Conservation (phyloP, 495 filamentous ascomycete genomes). For the Penicillium waksmanii region DNA sequence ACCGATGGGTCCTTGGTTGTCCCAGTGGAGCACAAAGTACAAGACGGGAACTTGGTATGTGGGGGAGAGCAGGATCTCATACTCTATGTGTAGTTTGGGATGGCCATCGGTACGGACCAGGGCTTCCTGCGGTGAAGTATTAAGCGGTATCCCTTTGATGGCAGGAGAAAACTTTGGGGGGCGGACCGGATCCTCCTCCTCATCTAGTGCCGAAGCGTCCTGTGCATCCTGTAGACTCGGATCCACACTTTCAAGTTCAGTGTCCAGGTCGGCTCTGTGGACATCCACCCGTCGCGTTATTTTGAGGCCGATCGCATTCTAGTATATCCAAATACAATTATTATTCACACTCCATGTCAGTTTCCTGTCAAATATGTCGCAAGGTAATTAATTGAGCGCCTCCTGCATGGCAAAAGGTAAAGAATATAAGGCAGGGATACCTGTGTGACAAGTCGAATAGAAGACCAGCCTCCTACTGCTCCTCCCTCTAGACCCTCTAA, state of each 20-base stretch:
- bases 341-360: neutral
- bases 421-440: slow-evolving; percentile 25
- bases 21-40: slow-evolving; percentile 60
- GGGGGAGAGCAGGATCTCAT: slow-evolving; percentile 57
- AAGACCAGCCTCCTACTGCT: slow-evolving; percentile 30
- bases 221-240: slow-evolving; percentile 20
- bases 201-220: slow-evolving; percentile 21
- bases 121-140: slow-evolving; percentile 42
- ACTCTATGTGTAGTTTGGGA: slow-evolving; percentile 45
- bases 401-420: slow-evolving; percentile 17
- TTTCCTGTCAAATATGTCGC: neutral
- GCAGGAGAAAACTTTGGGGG: slow-evolving; percentile 9
- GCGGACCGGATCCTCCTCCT: slow-evolving; percentile 43
- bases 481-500: slow-evolving; percentile 5
- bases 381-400: slow-evolving; percentile 10
- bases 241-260: neutral
- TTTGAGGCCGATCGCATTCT: slow-evolving; percentile 37
- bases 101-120: slow-evolving; percentile 33
- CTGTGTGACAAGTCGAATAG: slow-evolving; percentile 37
- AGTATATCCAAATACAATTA: slow-evolving; percentile 18
- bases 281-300: slow-evolving; percentile 38
- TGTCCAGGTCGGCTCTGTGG: slow-evolving; percentile 9
- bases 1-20: slow-evolving; percentile 60
- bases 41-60: slow-evolving; percentile 57
- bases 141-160: slow-evolving; percentile 5